A percentile compares a stretch with the other conserved stretches of the same genome.
phyloP scores from a whole-genome alignment of 768 basidiomycete genomes.

The Xanthoconium purpureum region DNA sequence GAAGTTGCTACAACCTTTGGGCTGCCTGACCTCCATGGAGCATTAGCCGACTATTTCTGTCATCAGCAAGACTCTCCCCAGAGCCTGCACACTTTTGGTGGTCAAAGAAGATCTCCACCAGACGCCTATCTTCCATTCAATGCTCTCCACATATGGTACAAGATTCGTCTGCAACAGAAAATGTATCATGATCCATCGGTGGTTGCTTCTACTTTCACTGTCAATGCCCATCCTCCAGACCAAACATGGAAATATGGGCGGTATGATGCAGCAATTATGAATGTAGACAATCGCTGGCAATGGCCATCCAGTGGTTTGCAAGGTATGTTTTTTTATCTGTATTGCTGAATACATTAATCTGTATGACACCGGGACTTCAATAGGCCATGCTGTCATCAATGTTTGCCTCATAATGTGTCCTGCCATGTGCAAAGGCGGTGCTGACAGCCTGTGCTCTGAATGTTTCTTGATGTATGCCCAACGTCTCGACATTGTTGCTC shows the following conservation, averaged over 20 bases:
- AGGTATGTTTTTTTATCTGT: background rate
- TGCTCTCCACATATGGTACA: background rate
- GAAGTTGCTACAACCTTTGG: background rate
- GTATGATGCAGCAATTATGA: background rate
- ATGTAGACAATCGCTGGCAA: background rate
- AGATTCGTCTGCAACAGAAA: background rate
- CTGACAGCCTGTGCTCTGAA: background rate
- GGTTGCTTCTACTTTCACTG: background rate
- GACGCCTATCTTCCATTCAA: background rate
- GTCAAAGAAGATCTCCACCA: background rate
- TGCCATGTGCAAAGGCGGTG: background rate
- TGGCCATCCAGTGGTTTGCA: conserved; percentile 1
- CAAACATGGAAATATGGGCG: background rate
- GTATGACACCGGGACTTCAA: background rate
- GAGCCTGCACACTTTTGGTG: background rate
- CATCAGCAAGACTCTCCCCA: background rate
- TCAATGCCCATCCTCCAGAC: background rate
- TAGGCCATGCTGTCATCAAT: background rate
- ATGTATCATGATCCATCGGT: background rate
- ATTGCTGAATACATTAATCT: too few relatives aligned
- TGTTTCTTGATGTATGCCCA: background rate
- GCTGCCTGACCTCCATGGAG: too few relatives aligned
- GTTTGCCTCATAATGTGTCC: background rate
- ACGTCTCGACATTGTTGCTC: background rate
- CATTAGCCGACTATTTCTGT: background rate